Conservation (phyloP, 108 stramenopile species). For the Epithemia pelagica region DNA sequence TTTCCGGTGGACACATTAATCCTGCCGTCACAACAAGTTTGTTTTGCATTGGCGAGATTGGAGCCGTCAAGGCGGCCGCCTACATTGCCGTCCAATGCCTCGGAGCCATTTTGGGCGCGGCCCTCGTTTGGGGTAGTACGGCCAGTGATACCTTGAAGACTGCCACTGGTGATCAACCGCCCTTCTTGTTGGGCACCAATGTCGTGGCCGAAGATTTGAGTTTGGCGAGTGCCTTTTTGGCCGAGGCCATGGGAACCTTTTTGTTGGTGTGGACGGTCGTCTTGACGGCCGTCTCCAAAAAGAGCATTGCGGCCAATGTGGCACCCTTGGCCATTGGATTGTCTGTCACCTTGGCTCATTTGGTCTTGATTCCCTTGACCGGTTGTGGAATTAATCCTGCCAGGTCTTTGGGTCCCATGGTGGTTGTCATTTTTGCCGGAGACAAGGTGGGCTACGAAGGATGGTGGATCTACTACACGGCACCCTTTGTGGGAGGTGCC, state of each 20-base stretch:
- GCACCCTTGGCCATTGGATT: constrained; percentile 35
- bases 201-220: constrained; percentile 15
- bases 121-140: constrained; percentile 26
- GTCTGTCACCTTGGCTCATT: constrained; percentile 26
- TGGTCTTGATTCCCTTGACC: constrained; percentile 40
- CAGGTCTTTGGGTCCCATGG: constrained; percentile 40
- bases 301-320: constrained; percentile 13
- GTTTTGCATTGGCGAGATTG: constrained; percentile 22
- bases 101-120: constrained; percentile 23
- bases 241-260: constrained; percentile 42
- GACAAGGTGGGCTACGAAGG: constrained; percentile 12
- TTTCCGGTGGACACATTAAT: constrained; percentile 43
- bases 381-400: constrained; percentile 61
- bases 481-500: too few species aligned
- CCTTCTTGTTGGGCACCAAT: constrained; percentile 40
- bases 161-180: constrained; percentile 23
- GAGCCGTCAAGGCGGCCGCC: constrained; percentile 6
- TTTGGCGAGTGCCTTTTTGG: constrained; percentile 29
- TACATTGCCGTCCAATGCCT: constrained; percentile 27
- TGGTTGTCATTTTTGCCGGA: constrained; percentile 33
- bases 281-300: constrained; percentile 25
- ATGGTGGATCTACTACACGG: constrained; percentile 36
- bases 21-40: constrained; percentile 35
- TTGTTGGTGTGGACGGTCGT: constrained; percentile 26
- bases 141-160: constrained; percentile 11